phyloP scores from a whole-genome alignment of 108 stramenopile genomes.

The Stephanodiscus minutulus region DNA sequence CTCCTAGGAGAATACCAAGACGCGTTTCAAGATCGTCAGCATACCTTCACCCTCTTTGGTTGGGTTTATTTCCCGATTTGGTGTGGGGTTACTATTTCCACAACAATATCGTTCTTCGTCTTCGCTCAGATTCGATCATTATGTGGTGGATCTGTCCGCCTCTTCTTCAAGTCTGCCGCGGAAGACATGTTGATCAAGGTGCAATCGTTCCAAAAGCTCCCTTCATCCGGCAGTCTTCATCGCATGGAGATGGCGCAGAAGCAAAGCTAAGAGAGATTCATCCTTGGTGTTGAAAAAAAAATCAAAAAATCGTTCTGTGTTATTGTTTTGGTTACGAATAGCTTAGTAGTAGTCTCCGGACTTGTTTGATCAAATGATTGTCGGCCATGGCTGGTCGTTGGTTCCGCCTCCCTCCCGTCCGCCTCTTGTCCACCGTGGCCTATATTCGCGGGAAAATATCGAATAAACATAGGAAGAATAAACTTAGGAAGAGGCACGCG shows the following conservation, averaged over 20 bases:
- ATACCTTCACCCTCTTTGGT: slow-evolving; percentile 41
- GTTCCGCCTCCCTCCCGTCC: too few relatives aligned
- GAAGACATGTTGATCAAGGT: slow-evolving; percentile 46
- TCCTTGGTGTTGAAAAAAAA: not conserved
- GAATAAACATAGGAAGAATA: too few relatives aligned
- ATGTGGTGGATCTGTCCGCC: slow-evolving; percentile 49
- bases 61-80: slow-evolving; percentile 43
- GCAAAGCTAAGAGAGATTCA: not conserved
- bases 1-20: slow-evolving; percentile 41
- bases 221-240: slow-evolving; percentile 34
- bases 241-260: slow-evolving; percentile 15
- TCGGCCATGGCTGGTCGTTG: too few relatives aligned
- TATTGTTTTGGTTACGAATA: not conserved
- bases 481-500: too few relatives aligned
- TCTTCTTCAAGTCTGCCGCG: slow-evolving; percentile 42
- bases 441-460: too few relatives aligned
- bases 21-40: slow-evolving; percentile 45
- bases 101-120: slow-evolving; percentile 29
- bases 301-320: not conserved
- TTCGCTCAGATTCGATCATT: slow-evolving; percentile 42
- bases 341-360: too few relatives aligned
- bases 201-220: slow-evolving; percentile 34
- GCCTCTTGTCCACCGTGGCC: too few relatives aligned
- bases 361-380: too few relatives aligned
- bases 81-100: slow-evolving; percentile 37